Base-by-base conservation (phyloP, 2,329 filamentous ascomycete genomes). In the Emydomyces testavorans region DNA sequence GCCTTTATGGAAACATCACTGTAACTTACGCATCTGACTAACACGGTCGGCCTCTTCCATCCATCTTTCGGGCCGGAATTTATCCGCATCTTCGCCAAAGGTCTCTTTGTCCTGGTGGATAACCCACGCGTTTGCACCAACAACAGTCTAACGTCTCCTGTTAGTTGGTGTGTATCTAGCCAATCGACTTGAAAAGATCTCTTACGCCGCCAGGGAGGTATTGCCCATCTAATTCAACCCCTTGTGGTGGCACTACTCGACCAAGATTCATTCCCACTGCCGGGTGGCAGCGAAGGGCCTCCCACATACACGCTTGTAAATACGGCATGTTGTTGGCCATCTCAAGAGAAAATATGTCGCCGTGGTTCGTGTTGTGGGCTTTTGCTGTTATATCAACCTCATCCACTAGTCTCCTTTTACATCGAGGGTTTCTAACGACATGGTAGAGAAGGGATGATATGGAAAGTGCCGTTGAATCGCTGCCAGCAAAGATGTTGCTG, bases 291-390 rank as follows among this genome's bases (percentile, higher is more conserved):
- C 84, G 77, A 68, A 89, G 85, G 3, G 81, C 77, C 62, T 92
- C 85, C 58, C 89, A 85, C 57, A 90, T 74, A 48, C 79, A 80
- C 2, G 84, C 85, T 57, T 88, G 82, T 4, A 92, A 76, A 61
- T 89, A 92, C 0, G 78, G 77, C 1, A 92, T 71, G 47, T 75
- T 76, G 61, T 85, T 82, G 41, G 73, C 74, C 63, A 88, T 80
- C 29, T 76, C 60, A 77, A 41, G 39, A 15, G 24, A 41, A 29
- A 41, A 41, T 41, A 41, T 18, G 11, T 41, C 39, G 2, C 26
- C 39, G 15, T 28, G 35, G n/a, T 37, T 16, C 82, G 86, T 1
- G 78, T 81, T 4, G 87, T 80, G 3, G 80, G 72, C 28, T 35
- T 23, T 23, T 6, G 29, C 29, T 15, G 42, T 36, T 4, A 29